Evolutionary conservation across 2,329 filamentous ascomycete species (phyloP).

Genomic region (Fusarium camptoceras): DNA sequence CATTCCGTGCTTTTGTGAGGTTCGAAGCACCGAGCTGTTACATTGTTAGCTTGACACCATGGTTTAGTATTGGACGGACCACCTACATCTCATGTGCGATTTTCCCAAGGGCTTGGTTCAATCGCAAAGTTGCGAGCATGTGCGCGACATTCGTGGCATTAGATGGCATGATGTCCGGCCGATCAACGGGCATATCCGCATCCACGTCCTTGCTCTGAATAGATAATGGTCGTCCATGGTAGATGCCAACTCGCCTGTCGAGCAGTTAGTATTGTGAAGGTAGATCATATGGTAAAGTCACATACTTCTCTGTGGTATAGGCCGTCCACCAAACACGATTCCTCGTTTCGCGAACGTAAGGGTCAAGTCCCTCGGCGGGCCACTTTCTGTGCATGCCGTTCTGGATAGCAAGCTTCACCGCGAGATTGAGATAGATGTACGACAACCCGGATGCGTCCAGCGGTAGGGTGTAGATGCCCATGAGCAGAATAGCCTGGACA

Average conservation of each 20-base stretch:
- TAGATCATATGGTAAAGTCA: not conserved
- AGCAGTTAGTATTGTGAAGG: constrained; percentile 25
- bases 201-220: constrained; percentile 65
- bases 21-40: constrained; percentile 51
- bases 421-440: constrained; percentile 68
- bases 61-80: not conserved
- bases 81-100: constrained; percentile 56
- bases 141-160: constrained; percentile 59
- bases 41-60: constrained; percentile 14
- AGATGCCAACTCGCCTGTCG: constrained; percentile 64
- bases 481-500: constrained; percentile 67
- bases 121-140: constrained; percentile 58
- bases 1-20: constrained; percentile 49
- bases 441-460: constrained; percentile 67
- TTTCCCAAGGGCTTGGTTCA: constrained; percentile 52
- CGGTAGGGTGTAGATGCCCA: constrained; percentile 66
- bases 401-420: constrained; percentile 68
- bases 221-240: constrained; percentile 67
- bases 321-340: constrained; percentile 69
- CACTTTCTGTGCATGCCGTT: constrained; percentile 70
- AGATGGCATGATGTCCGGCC: constrained; percentile 56
- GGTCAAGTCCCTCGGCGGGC: constrained; percentile 59
- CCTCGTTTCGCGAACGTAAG: constrained; percentile 62
- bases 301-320: constrained; percentile 67
- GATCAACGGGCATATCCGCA: constrained; percentile 62